phyloP scores from a whole-genome alignment of 2,329 filamentous ascomycete species.

The Curvularia sp. region DNA sequence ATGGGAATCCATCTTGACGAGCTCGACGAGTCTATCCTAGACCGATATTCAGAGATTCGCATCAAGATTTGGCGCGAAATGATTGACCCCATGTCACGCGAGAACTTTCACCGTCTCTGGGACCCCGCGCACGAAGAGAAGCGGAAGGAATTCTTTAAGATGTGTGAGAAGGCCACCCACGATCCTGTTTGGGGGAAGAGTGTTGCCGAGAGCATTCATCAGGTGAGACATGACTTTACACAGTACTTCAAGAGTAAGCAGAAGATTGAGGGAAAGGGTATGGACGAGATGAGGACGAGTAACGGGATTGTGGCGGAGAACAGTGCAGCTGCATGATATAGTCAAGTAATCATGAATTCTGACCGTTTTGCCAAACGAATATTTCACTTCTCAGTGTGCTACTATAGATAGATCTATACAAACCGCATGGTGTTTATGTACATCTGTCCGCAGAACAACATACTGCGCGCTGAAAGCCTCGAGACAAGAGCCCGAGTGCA shows the following conservation, averaged over 20 bases:
- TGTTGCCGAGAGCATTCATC: constrained; percentile 36
- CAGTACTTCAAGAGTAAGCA: constrained; percentile 47
- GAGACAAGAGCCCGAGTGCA: too few relatives aligned
- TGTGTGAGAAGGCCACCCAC: constrained; percentile 40
- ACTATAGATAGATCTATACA: background rate
- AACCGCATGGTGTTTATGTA: background rate
- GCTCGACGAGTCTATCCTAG: constrained; percentile 46
- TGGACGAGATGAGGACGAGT: constrained; percentile 5
- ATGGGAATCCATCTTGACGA: constrained; percentile 45
- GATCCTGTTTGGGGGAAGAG: constrained; percentile 42
- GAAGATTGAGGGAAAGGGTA: constrained; percentile 6
- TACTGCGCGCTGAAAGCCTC: too few relatives aligned
- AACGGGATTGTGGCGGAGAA: constrained; percentile 16
- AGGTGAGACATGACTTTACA: constrained; percentile 46
- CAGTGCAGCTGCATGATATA: constrained; percentile 13
- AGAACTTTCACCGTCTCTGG: constrained; percentile 52
- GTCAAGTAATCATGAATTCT: background rate
- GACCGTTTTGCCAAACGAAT: background rate
- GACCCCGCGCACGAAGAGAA: constrained; percentile 37
- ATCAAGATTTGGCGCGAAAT: constrained; percentile 47
- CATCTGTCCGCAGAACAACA: too few relatives aligned
- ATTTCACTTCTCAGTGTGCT: background rate
- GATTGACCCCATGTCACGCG: constrained; percentile 49
- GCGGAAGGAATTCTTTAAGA: constrained; percentile 44
- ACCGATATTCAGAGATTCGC: constrained; percentile 46